phyloP scores from a whole-genome alignment of 2,329 filamentous ascomycete species.

The Amauroascus niger region DNA sequence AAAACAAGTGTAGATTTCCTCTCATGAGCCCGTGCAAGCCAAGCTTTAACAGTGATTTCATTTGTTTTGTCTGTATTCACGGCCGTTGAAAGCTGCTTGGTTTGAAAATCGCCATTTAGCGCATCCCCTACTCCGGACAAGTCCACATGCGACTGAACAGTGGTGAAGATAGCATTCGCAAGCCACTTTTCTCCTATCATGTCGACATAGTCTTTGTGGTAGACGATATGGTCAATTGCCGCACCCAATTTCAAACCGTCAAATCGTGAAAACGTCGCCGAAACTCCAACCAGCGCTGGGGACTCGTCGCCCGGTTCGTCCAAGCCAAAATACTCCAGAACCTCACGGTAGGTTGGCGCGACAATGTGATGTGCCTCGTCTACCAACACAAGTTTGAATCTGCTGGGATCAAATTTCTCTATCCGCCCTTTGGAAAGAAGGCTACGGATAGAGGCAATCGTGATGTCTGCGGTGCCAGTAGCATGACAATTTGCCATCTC shows the following conservation, averaged over 20 bases:
- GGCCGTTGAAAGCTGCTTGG: slow-evolving; percentile 63
- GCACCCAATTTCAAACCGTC: slow-evolving; percentile 74
- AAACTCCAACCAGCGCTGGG: slow-evolving; percentile 76
- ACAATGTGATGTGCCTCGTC: slow-evolving; percentile 98
- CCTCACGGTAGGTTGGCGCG: slow-evolving; percentile 64
- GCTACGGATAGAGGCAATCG: slow-evolving; percentile 80
- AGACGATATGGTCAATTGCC: slow-evolving; percentile 90
- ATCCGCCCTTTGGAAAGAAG: slow-evolving; percentile 67
- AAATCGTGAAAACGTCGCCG: slow-evolving; percentile 67
- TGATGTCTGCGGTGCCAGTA: slow-evolving; percentile 78
- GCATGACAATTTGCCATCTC: slow-evolving; percentile 79
- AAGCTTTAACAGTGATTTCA: slow-evolving; percentile 73
- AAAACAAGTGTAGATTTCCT: slow-evolving; percentile 86
- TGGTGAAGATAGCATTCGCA: slow-evolving; percentile 85
- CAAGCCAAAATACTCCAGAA: slow-evolving; percentile 70
- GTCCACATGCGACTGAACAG: slow-evolving; percentile 73
- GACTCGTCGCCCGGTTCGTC: slow-evolving; percentile 41
- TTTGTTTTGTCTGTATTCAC: slow-evolving; percentile 79
- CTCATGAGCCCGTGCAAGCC: slow-evolving; percentile 63
- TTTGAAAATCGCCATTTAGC: slow-evolving; percentile 66
- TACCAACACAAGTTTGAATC: slow-evolving; percentile 84
- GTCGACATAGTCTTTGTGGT: slow-evolving; percentile 74
- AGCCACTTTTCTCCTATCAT: slow-evolving; percentile 89
- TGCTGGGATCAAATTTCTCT: slow-evolving; percentile 66
- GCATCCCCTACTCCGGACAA: slow-evolving; percentile 59